Evolutionary conservation across 192 early-diverging fungal species (phyloP).

Genomic region (Bifiguratus adelaidae): DNA sequence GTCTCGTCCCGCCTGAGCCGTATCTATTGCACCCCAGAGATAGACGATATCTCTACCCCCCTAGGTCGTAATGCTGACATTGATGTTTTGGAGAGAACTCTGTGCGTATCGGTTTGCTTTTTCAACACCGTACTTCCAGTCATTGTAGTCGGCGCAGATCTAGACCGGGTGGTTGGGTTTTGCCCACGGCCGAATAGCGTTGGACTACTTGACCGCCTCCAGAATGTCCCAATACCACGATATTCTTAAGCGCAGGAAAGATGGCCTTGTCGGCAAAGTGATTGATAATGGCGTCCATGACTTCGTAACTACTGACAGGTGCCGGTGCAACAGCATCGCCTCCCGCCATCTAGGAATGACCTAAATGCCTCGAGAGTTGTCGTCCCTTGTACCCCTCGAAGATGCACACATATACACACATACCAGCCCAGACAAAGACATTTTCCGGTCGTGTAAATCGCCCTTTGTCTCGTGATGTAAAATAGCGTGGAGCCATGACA

Average conservation of each 20-base stretch:
- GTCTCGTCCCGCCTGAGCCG: not conserved
- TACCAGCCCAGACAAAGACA: slow-evolving; percentile 1
- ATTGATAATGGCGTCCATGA: not conserved
- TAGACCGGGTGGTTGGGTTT: not conserved
- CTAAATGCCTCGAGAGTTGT: not conserved
- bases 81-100: not conserved
- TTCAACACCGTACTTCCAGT: not conserved
- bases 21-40: not conserved
- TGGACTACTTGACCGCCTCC: slow-evolving; percentile 2
- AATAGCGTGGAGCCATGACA: not conserved
- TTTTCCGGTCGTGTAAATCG: not conserved
- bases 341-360: slow-evolving; percentile 1
- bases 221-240: not conserved
- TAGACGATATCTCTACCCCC: not conserved
- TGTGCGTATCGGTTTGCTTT: not conserved
- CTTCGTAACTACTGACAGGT: not conserved
- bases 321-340: not conserved
- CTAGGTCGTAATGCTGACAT: no score
- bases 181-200: slow-evolving; percentile 1
- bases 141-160: not conserved
- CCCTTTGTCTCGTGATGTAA: not conserved
- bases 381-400: not conserved
- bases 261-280: slow-evolving; percentile 1
- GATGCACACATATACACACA: not conserved
- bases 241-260: not conserved